Conservation (phyloP, 768 basidiomycete species). For the Goffeauzyma gilvescens region DNA sequence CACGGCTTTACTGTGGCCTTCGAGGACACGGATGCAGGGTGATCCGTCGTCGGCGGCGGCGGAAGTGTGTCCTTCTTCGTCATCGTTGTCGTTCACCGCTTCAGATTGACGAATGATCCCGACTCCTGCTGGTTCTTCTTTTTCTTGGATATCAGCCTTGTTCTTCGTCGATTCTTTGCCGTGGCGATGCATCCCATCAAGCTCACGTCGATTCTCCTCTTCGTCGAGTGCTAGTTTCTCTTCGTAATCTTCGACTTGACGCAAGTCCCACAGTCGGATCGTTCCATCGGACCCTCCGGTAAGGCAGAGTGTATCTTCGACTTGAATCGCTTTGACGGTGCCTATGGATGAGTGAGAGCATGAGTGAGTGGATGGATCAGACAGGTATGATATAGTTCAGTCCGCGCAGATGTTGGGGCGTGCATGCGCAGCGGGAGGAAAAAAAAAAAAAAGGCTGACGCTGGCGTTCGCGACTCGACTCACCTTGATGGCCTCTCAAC, state of each 20-base stretch:
- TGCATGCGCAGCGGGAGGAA: too few species aligned
- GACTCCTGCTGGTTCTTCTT: not conserved
- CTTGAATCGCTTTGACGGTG: slow-evolving; percentile 69
- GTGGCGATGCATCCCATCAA: slow-evolving; percentile 28
- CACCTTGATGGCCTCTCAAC: slow-evolving; percentile 58
- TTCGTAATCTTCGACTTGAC: slow-evolving; percentile 55
- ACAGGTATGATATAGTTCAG: too few species aligned
- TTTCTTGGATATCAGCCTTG: slow-evolving; percentile 5
- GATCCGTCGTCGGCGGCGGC: slow-evolving; percentile 15
- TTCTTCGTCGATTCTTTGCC: too few species aligned
- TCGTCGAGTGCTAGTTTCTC: slow-evolving; percentile 23
- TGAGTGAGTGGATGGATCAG: too few species aligned
- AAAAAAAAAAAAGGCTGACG: not conserved
- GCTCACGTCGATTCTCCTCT: slow-evolving; percentile 15
- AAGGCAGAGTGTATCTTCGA: slow-evolving; percentile 73
- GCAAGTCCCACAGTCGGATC: slow-evolving; percentile 76
- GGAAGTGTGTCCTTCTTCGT: slow-evolving; percentile 23
- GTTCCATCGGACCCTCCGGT: slow-evolving; percentile 78
- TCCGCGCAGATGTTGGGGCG: too few species aligned
- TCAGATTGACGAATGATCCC: too few species aligned
- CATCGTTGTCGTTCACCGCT: slow-evolving; percentile 16
- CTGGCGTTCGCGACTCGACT: slow-evolving; percentile 10
- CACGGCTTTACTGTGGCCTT: slow-evolving; percentile 83
- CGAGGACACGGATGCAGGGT: slow-evolving; percentile 53
- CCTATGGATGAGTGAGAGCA: slow-evolving; percentile 16